phyloP scores from a whole-genome alignment of 2,329 filamentous ascomycete genomes.

The Exutisphaerella laricina region DNA sequence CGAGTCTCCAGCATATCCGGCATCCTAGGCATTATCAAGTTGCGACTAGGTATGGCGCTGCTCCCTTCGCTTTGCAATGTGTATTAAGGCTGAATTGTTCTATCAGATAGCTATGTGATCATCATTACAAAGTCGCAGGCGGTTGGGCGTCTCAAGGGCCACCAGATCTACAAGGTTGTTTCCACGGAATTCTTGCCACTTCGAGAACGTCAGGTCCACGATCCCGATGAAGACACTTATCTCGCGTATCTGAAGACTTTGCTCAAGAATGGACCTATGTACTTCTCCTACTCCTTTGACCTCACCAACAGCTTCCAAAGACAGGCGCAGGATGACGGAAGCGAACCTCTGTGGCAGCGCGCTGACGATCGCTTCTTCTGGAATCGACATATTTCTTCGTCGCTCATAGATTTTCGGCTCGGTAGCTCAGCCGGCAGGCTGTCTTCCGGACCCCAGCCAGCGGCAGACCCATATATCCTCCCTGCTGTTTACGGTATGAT shows the following conservation, averaged over 20 bases:
- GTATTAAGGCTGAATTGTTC: conserved; percentile 9
- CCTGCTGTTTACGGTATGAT: conserved; percentile 96
- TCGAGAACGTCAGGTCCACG: conserved; percentile 83
- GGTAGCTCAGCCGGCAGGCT: conserved; percentile 53
- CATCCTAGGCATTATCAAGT: conserved; percentile 87
- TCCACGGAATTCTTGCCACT: conserved; percentile 90
- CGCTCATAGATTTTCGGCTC: conserved; percentile 82
- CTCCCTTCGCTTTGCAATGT: neutral
- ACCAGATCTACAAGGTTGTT: conserved; percentile 91
- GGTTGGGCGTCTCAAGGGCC: conserved; percentile 84
- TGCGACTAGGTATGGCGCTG: conserved; percentile 69
- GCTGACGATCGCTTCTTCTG: conserved; percentile 98
- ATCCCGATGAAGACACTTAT: conserved; percentile 91
- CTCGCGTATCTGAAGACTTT: conserved; percentile 73
- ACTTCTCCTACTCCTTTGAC: conserved; percentile 96
- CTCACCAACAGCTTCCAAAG: conserved; percentile 96
- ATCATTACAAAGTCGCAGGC: conserved; percentile 91
- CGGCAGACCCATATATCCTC: conserved; percentile 83
- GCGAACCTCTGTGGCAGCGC: conserved; percentile 77
- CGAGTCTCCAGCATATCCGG: conserved; percentile 91
- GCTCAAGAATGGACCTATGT: conserved; percentile 81
- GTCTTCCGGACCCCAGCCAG: conserved; percentile 64
- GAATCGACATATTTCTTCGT: conserved; percentile 88
- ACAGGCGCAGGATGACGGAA: conserved; percentile 69
- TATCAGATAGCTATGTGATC: conserved; percentile 89